Base-by-base conservation (phyloP, 306 rosid species). In the Pueraria montana region DNA sequence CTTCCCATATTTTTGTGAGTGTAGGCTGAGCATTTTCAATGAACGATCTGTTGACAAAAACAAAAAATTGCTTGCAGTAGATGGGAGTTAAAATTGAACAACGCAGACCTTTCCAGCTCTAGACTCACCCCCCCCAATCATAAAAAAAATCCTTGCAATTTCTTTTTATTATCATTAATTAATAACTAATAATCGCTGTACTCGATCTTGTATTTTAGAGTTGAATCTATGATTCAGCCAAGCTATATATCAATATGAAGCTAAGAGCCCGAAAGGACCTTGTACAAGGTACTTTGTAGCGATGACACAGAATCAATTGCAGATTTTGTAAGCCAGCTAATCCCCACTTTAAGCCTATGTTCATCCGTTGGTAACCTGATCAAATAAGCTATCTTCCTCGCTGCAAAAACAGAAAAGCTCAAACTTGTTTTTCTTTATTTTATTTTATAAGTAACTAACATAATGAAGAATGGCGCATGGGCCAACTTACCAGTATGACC, bases 331-430 rank as follows among this genome's bases (percentile, higher is more conserved):
- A 96, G 84, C 98, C 98, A 96, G 91, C 99, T 96, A 72, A 93
- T 89, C 78, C 99, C 99, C 74, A 96, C 99, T 89, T 89, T 93
- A 45, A 96, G 86, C 88, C 82, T 90, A 80, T 96, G 99, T 87
- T 93, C 92, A 34, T 93, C 97, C 16, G 99, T 93, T 17, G 99
- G 99, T 85, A 96, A 82, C 88, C 99, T 90, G 50, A 94, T 85
- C 91, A 93, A 85, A 91, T 96, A 96, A 62, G 99, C 99, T 80
- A 93, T 72, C 90, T 96, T 96, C 87, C 99, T 91, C 14, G 99
- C 98, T 94, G 97, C 86, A 80, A 84, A 86, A 86, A 63, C 2
- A 24, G 64, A 80, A 78, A 56, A 83, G 13, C 63, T 52, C 42
- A 76, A n/a, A 17, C 14, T 11, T 63, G 32, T 32, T 72, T 58